Conservation (phyloP, 345 rosid species). For the Iberis pinnata region DNA sequence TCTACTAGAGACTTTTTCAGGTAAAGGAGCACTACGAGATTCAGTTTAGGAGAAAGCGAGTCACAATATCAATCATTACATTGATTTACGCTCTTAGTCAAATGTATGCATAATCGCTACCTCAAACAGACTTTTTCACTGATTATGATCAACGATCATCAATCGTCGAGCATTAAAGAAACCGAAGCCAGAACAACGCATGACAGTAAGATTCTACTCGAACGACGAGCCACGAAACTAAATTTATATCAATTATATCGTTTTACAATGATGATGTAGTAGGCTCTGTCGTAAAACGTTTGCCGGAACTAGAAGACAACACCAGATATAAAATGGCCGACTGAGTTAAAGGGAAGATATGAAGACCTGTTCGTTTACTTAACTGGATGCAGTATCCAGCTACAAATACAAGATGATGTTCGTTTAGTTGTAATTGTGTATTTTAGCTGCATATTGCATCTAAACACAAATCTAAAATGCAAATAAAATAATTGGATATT, state of each 20-base stretch:
- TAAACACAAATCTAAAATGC: no score
- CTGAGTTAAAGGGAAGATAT: no score
- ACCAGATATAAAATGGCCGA: no score
- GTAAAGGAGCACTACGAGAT: conserved; percentile 1
- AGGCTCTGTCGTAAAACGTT: no score
- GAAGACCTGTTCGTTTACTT: no score
- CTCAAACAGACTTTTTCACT: background rate
- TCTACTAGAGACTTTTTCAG: background rate
- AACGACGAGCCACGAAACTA: background rate
- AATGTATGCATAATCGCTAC: conserved; percentile 2
- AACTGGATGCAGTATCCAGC: no score
- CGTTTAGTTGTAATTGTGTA: no score
- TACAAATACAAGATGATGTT: no score
- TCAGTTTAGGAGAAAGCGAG: background rate
- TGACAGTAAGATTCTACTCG: conserved; percentile 15
- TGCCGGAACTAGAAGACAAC: no score
- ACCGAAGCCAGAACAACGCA: conserved; percentile 5
- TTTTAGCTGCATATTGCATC: no score
- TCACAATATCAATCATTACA: conserved; percentile 3
- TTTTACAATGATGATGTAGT: no score
- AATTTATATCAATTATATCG: conserved; percentile 9
- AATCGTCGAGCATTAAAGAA: conserved; percentile 9
- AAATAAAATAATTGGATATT: no score
- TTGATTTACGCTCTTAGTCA: background rate
- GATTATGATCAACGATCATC: conserved; percentile 1